Evolutionary conservation across 805 yeast species (phyloP).

Genomic region (Kockiozyma suomiensis): DNA sequence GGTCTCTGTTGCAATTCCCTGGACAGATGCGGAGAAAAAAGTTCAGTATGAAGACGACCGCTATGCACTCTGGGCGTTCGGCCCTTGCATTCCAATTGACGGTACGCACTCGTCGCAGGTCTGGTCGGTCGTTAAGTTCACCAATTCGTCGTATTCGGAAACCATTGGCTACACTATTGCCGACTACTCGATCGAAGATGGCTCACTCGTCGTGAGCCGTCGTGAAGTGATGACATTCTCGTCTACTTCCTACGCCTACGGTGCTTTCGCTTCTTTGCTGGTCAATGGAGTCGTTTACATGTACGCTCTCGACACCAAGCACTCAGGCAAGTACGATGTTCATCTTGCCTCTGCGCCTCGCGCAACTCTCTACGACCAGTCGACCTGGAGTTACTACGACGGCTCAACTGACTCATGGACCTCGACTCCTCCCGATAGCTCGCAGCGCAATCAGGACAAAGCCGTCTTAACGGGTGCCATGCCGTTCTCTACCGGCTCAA

Average conservation of each 20-base stretch:
- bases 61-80: conserved; percentile 27
- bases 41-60: conserved; percentile 19
- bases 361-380: conserved; percentile 6
- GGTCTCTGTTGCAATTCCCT: conserved; percentile 28
- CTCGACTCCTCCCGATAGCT: conserved; percentile 9
- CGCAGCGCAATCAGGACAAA: conserved; percentile 10
- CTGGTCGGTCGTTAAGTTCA: conserved; percentile 26
- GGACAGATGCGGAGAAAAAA: conserved; percentile 14
- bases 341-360: conserved; percentile 25
- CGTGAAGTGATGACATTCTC: background rate
- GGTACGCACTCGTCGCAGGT: conserved; percentile 16
- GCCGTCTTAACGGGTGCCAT: conserved; percentile 20
- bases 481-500: conserved; percentile 29
- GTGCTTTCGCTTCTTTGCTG: conserved; percentile 22
- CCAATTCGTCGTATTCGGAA: background rate
- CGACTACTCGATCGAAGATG: conserved; percentile 11
- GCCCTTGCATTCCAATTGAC: conserved; percentile 25
- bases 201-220: conserved; percentile 14
- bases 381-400: conserved; percentile 26
- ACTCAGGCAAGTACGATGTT: conserved; percentile 21
- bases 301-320: conserved; percentile 22
- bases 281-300: conserved; percentile 25
- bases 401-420: conserved; percentile 16
- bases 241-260: conserved; percentile 14
- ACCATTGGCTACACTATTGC: conserved; percentile 21